Evolutionary conservation across 2,329 filamentous ascomycete genomes (phyloP).

Genomic region (Fusarium begoniae): DNA sequence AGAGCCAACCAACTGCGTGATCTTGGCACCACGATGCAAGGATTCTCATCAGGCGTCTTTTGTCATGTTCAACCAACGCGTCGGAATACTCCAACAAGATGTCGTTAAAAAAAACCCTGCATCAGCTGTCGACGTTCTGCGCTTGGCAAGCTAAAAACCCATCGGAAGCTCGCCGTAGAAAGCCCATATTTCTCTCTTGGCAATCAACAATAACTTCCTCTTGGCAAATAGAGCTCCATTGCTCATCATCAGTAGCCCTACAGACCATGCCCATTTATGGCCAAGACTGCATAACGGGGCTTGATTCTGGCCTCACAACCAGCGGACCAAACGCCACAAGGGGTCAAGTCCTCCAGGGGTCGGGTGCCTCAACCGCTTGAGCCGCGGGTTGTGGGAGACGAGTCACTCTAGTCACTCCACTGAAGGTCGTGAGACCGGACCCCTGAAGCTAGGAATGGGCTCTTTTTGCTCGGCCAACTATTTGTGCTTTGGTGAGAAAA

Average conservation of each 20-base stretch:
- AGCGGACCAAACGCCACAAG: slow-evolving; percentile 9
- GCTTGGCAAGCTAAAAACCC: slow-evolving; percentile 16
- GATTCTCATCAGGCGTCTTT: slow-evolving; percentile 6
- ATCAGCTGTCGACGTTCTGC: slow-evolving; percentile 8
- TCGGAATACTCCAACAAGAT: background rate
- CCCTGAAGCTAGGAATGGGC: background rate
- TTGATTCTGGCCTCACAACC: slow-evolving; percentile 14
- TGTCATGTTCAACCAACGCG: background rate
- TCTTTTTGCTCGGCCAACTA: background rate
- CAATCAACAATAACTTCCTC: slow-evolving; percentile 1
- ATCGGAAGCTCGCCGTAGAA: background rate
- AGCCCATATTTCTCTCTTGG: slow-evolving; percentile 3
- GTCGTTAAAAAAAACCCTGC: slow-evolving; percentile 14
- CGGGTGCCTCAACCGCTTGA: slow-evolving; percentile 8
- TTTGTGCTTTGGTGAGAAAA: background rate
- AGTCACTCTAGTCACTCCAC: slow-evolving; percentile 22
- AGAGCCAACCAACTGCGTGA: slow-evolving; percentile 1
- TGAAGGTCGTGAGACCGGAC: background rate
- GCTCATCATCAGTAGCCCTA: slow-evolving; percentile 10
- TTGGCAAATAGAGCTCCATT: slow-evolving; percentile 4
- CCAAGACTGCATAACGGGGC: slow-evolving; percentile 25
- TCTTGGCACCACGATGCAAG: background rate
- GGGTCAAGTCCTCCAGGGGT: slow-evolving; percentile 17
- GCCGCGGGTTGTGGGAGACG: slow-evolving; percentile 14
- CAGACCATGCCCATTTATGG: slow-evolving; percentile 18